These are phyloP conservation scores for Umbilicus rupestris DNA, from an alignment of 164 flowering plant species.

Conservation along the genomic window DNA sequence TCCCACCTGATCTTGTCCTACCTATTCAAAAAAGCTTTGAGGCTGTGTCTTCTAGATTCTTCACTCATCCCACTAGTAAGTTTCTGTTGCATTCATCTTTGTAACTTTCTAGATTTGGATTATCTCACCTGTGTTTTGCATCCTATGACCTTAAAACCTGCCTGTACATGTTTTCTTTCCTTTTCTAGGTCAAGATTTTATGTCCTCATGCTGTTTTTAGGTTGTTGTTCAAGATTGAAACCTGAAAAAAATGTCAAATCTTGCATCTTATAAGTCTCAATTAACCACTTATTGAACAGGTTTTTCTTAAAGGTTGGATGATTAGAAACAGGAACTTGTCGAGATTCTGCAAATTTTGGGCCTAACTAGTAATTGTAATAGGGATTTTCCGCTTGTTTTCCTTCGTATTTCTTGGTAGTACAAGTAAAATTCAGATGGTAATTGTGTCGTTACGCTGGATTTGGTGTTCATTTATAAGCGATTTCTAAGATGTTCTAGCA, in stretches of 20 bases:
- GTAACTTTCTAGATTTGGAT: neutral
- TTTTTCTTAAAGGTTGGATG: neutral
- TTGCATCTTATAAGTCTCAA: neutral
- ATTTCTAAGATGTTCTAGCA: too few species aligned
- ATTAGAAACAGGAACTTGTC: neutral
- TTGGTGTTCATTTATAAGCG: too few species aligned
- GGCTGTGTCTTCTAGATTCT: conserved; percentile 34
- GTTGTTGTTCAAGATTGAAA: neutral
- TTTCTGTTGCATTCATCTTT: conserved; percentile 2
- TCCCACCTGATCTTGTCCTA: conserved; percentile 41
- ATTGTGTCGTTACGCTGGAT: too few species aligned
- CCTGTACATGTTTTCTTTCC: too few species aligned
- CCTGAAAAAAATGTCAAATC: neutral
- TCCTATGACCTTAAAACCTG: too few species aligned
- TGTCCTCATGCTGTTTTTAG: too few species aligned
- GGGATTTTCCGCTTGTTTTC: too few species aligned
- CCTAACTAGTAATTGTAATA: too few species aligned
- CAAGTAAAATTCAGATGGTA: too few species aligned
- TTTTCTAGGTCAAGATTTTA: too few species aligned
- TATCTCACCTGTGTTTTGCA: neutral
- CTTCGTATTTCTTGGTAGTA: too few species aligned
- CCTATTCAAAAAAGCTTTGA: conserved; percentile 40
- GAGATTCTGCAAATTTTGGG: too few species aligned
- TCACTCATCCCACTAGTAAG: conserved; percentile 35
- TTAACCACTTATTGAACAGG: neutral